phyloP scores from a whole-genome alignment of 2,329 filamentous ascomycete genomes.

The Penicillium corylophilum region DNA sequence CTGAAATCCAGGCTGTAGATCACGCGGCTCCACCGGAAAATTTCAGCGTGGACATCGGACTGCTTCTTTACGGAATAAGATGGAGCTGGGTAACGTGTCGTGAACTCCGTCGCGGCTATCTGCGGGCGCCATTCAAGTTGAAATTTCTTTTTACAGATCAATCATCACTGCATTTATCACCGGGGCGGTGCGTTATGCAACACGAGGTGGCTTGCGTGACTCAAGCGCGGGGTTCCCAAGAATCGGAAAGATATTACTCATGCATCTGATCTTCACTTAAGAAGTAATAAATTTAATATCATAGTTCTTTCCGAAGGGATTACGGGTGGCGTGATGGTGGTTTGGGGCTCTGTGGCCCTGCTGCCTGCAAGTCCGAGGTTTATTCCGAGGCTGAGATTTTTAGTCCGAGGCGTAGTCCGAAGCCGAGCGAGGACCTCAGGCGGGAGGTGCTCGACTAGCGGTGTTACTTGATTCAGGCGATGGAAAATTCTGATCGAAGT shows the following conservation, averaged over 20 bases:
- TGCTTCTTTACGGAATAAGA: neutral
- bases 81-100: neutral
- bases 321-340: slow-evolving; percentile 5
- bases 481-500: neutral
- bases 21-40: neutral
- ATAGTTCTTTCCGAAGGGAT: neutral
- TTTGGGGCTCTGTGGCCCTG: neutral
- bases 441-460: neutral
- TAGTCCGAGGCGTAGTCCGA: slow-evolving; percentile 11
- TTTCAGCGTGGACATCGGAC: neutral
- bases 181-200: neutral
- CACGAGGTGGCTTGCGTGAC: slow-evolving; percentile 10
- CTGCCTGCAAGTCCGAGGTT: slow-evolving; percentile 6
- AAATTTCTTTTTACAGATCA: neutral
- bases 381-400: slow-evolving; percentile 2
- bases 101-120: neutral
- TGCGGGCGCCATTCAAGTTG: neutral
- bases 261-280: neutral
- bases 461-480: slow-evolving; percentile 7
- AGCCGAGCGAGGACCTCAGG: neutral
- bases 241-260: neutral
- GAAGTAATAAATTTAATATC: neutral
- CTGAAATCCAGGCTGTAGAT: neutral
- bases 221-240: neutral
- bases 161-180: neutral